Conservation (phyloP, 1,139 yeast species). For the Hansenula lynferdii region DNA sequence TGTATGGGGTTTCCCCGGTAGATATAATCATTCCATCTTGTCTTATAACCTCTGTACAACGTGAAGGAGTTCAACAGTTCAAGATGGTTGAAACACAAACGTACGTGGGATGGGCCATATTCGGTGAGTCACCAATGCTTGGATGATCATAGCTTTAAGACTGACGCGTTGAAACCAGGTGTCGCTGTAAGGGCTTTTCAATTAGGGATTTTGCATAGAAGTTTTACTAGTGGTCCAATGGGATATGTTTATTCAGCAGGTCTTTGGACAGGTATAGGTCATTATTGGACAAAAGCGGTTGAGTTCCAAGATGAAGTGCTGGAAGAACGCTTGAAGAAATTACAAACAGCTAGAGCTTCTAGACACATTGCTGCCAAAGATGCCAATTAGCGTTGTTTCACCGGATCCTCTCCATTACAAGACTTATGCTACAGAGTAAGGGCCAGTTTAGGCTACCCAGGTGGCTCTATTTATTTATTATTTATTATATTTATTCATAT, state of each 20-base stretch:
- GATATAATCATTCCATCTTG: no score
- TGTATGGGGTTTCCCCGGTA: neutral
- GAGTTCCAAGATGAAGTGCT: constrained; percentile 31
- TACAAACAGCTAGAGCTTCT: constrained; percentile 29
- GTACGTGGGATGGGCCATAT: constrained; percentile 28
- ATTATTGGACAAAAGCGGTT: constrained; percentile 29
- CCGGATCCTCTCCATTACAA: neutral
- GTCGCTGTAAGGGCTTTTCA: constrained; percentile 35
- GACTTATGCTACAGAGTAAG: no score
- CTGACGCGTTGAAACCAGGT: constrained; percentile 19
- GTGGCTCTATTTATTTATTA: constrained; percentile 5
- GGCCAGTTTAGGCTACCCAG: no score
- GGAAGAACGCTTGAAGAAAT: constrained; percentile 29
- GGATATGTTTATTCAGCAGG: constrained; percentile 36
- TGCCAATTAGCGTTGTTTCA: no score
- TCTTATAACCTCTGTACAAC: no score
- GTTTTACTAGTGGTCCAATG: constrained; percentile 28
- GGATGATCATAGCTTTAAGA: neutral
- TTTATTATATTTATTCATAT: constrained; percentile 2
- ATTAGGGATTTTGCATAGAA: constrained; percentile 33
- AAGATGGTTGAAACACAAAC: constrained; percentile 12
- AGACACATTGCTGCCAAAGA: constrained; percentile 8
- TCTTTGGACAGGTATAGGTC: constrained; percentile 35
- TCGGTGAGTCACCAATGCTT: constrained; percentile 22
- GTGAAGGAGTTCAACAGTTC: no score